Percentiles rank a stretch among this genome's conserved stretches.
These are phyloP conservation scores for Nadsonia fulvescens DNA, from an alignment of 805 yeast species.

Conservation along the genomic window DNA sequence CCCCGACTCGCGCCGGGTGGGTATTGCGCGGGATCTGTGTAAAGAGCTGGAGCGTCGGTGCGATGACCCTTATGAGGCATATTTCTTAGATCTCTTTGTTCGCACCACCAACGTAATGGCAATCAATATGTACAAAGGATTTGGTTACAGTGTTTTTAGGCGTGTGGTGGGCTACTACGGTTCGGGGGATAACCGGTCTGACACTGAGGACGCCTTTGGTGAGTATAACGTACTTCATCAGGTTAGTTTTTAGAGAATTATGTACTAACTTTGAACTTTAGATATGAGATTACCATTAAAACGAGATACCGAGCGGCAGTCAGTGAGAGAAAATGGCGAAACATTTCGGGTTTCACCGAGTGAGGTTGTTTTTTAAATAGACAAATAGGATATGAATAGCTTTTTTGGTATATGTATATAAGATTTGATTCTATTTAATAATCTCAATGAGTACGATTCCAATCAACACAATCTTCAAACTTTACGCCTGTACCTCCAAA, in stretches of 20 bases:
- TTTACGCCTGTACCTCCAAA: slow-evolving; percentile 79
- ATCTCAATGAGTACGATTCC: no score
- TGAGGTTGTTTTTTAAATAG: no score
- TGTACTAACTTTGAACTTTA: no score
- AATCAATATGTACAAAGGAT: slow-evolving; percentile 59
- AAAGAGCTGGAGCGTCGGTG: slow-evolving; percentile 54
- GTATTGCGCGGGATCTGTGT: slow-evolving; percentile 70
- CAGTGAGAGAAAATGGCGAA: no score
- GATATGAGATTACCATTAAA: no score
- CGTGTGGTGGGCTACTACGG: slow-evolving; percentile 85
- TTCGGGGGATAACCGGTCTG: slow-evolving; percentile 24
- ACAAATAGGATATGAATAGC: no score
- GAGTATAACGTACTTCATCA: no score
- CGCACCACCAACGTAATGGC: slow-evolving; percentile 73
- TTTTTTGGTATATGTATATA: no score
- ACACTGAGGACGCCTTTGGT: slow-evolving; percentile 78
- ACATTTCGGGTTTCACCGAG: no score
- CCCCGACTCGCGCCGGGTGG: slow-evolving; percentile 65
- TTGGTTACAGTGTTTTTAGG: slow-evolving; percentile 73
- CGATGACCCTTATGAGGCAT: slow-evolving; percentile 60
- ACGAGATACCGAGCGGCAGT: no score
- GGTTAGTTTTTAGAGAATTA: no score
- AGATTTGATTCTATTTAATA: no score
- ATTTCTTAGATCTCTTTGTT: slow-evolving; percentile 82
- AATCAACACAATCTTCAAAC: slow-evolving; percentile 53